Conservation (phyloP, 2,329 filamentous ascomycete species). For the Colletotrichum sp. region DNA sequence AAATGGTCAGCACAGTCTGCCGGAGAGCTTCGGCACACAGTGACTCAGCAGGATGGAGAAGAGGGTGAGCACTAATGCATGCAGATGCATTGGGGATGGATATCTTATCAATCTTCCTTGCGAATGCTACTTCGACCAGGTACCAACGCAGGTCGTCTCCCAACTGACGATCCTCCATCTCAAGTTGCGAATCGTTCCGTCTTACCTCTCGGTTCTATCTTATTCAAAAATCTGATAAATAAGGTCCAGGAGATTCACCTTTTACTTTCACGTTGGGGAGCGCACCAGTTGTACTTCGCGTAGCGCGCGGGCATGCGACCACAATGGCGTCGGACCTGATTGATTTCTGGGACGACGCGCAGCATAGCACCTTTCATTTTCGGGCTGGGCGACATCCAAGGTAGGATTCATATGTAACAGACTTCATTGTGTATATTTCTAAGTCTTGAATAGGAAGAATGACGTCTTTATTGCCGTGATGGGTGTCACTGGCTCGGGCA, state of each 20-base stretch:
- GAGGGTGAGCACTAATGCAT: neutral
- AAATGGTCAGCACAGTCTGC: neutral
- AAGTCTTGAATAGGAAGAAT: neutral
- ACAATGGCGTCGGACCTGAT: neutral
- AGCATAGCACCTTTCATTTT: neutral
- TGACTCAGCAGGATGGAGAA: neutral
- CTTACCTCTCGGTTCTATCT: neutral
- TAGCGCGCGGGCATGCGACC: neutral
- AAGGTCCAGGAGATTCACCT: neutral
- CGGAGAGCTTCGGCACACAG: neutral
- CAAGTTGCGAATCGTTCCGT: neutral
- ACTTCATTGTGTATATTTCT: neutral
- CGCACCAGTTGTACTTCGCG: neutral
- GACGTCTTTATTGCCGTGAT: neutral
- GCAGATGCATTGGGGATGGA: neutral
- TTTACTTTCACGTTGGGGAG: neutral
- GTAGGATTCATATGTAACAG: neutral
- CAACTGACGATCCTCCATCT: neutral
- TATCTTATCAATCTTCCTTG: neutral
- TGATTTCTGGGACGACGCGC: neutral
- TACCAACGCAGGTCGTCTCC: neutral
- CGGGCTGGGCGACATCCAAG: neutral
- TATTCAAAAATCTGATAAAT: neutral
- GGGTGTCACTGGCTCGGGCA: slow-evolving; percentile 31
- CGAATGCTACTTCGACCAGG: neutral